Evolutionary conservation across 768 basidiomycete species (phyloP).

Genomic region (Mycena crocata): DNA sequence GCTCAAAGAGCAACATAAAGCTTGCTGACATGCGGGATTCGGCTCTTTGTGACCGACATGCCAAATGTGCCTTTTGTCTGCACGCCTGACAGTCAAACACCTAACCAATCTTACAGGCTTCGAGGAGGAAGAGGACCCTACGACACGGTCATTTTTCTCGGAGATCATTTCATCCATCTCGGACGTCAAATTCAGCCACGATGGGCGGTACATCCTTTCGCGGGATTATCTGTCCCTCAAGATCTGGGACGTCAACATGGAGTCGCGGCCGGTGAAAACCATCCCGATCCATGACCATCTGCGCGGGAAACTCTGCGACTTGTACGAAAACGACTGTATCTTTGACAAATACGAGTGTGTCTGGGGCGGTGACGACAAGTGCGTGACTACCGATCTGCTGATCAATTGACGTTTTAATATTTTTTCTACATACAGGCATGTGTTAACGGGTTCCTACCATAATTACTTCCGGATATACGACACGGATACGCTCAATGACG

Average conservation of each 20-base stretch:
- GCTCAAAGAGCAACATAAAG: conserved; percentile 99
- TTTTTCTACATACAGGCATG: conserved; percentile 68
- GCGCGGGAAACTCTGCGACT: conserved; percentile 95
- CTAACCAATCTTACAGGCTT: conserved; percentile 72
- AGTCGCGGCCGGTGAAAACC: conserved; percentile 94
- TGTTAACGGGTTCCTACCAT: conserved; percentile 99
- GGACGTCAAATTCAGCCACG: conserved; percentile 98
- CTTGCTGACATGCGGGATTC: conserved; percentile 99
- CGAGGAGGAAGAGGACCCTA: conserved; percentile 98
- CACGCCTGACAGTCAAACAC: conserved; percentile 25
- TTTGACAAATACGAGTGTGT: conserved; percentile 99
- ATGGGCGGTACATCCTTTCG: conserved; percentile 96
- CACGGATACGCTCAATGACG: conserved; percentile 85
- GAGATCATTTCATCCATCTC: conserved; percentile 99
- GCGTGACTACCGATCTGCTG: conserved; percentile 53
- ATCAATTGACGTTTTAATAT: conserved; percentile 37
- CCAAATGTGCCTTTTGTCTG: conserved; percentile 81
- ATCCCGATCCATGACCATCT: conserved; percentile 99
- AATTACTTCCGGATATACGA: conserved; percentile 99
- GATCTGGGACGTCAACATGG: conserved; percentile 99
- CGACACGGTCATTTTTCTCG: conserved; percentile 98
- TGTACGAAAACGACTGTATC: conserved; percentile 99
- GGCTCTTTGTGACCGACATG: conserved; percentile 94
- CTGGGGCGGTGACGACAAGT: conserved; percentile 97
- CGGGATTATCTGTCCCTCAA: conserved; percentile 98